Base-by-base conservation (phyloP, 1,139 yeast genomes). In the Geotrichum bryndzae region DNA sequence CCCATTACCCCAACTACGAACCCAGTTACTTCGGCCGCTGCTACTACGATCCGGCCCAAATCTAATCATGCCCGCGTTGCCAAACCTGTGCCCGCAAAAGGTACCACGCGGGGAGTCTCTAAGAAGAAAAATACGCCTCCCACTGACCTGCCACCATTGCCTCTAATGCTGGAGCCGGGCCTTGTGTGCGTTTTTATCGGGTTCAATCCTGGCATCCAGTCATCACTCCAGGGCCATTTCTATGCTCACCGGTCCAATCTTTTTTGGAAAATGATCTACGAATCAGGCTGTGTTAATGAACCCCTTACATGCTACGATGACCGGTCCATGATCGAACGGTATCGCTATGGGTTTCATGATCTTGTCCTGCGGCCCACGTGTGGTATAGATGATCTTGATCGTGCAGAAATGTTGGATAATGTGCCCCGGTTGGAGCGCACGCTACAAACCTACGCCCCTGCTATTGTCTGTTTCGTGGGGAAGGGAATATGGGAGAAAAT, bases 401-500 rank as follows among this genome's bases (percentile, higher is more conserved):
- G 66, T 33, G 64, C 68, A 13, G 96, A 88, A 69, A 84, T 86
- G 79, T 68, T 77, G 25, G 76, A 73, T 1, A 85, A 84, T 57
- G 88, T 84, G 0, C 85, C 86, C 0, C 68, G 82, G 51, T 73
- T 88, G 35, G 72, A 86, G 22, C 66, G 68, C 0, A 85, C 83
- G 63, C 76, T 88, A 57, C 70, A 70, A 1, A 57, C 57, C 1
- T 66, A 77, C 51, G 62, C 70, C 1, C 84, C 87, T 0, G 67
- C 72, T 48, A 76, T 77, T 54, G 75, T 87, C 0, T 86, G 87
- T 45, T 73, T 88, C 41, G 82, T 88, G 2, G 96, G 96, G 0
- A 87, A 87, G 66, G 92, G 92, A 0, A 86, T 88, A n/a, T 88
- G 91, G 90, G 90, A 86, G 63, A 74, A 80, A 1, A 73, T 87